Percentiles rank a stretch among this genome's conserved stretches.
phyloP scores from a whole-genome alignment of 495 filamentous ascomycete species.

The Hyaloscypha finlandica region DNA sequence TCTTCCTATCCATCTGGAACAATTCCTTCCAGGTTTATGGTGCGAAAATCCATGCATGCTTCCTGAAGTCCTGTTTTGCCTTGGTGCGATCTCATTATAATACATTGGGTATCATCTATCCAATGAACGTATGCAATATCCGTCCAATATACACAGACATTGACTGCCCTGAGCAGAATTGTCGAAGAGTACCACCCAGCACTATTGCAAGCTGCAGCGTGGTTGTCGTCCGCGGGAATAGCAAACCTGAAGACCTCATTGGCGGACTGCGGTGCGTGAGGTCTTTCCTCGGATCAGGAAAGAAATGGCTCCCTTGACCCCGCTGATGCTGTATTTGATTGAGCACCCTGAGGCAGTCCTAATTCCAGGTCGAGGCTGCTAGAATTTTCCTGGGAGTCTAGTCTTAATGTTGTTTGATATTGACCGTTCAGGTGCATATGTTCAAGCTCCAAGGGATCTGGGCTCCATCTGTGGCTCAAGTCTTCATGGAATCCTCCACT shows the following conservation, averaged over 20 bases:
- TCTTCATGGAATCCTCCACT: not conserved
- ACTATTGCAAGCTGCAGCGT: not conserved
- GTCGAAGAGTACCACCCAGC: not conserved
- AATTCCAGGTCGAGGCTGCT: not conserved
- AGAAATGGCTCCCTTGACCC: not conserved
- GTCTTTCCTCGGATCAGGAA: not conserved
- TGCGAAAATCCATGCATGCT: not conserved
- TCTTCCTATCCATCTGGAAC: not conserved
- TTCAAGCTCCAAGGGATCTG: not conserved
- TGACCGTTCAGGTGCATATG: not conserved
- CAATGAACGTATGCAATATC: not conserved
- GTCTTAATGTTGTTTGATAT: not conserved
- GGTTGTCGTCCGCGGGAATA: not conserved
- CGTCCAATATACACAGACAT: not conserved
- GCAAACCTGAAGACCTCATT: not conserved
- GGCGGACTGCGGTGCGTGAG: not conserved
- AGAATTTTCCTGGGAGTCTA: not conserved
- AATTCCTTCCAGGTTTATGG: not conserved
- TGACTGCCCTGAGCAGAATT: not conserved
- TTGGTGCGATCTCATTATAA: not conserved
- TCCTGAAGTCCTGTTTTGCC: not conserved
- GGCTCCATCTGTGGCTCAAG: not conserved
- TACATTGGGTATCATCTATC: not conserved
- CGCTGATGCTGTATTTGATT: not conserved
- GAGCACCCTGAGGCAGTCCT: not conserved